Evolutionary conservation across 2,329 filamentous ascomycete species (phyloP), one percentile per base, ranked within the genome.

Genomic region (Cytospora schulzeri): DNA sequence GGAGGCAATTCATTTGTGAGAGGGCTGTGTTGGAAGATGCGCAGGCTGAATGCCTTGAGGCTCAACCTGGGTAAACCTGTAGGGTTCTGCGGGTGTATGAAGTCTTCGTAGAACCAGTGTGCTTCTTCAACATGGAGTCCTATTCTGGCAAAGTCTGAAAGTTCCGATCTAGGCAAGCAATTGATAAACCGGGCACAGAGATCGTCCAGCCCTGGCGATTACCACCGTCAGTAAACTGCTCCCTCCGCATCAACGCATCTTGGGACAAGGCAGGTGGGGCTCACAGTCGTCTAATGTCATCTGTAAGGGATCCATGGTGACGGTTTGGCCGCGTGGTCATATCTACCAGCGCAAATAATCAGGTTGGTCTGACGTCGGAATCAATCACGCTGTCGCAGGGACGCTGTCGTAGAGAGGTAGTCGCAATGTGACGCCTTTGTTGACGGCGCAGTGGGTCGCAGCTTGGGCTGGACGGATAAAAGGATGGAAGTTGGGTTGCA

Each of bases 51-150:
- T 59, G 84, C 88, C 70, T 91, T 89, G 38, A 99, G 84, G 54
- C 88, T 87, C 83, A 98, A 90, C 62, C 91, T 93, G 5, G 95
- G 95, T 14, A 99, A 84, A n/a, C 48, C 55, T 48, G 85, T 85
- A 60, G 93, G 89, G 77, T 97, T 91, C 68, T 95, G 83, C 48
- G 94, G 93, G 56, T 95, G 91, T 76, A 99, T 92, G 75, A 99
- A 99, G 78, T 99, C 95, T 82, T 99, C 95, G 86, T 99, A 99
- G 79, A 96, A 99, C 95, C 95, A 99, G 88, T 99, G 96, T 72
- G 95, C 95, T 79, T 99, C 96, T 78, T 99, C 95, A 71, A 99
- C 91, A 79, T 98, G 93, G 77, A 99, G 99, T 79, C 94, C 98
- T 78, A 99, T 95, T 74, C 95, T 90, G 75, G 93, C 92, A 64